phyloP scores from a whole-genome alignment of 2,329 filamentous ascomycete species.

The Amesomyces nigricolor region DNA sequence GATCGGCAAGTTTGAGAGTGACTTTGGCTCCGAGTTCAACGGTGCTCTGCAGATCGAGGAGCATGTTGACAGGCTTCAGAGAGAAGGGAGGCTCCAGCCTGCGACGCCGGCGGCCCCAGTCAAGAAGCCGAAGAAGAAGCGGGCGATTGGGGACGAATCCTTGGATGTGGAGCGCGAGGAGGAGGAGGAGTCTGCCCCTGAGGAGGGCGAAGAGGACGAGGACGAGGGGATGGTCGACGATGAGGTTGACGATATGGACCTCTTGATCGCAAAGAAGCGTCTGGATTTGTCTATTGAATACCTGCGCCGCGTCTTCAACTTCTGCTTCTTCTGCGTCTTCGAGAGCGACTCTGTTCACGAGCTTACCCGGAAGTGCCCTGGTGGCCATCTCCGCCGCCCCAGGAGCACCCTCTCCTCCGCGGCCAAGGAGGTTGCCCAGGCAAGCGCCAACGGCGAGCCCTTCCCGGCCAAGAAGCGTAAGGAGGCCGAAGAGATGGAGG shows the following conservation, averaged over 20 bases:
- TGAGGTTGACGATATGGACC: constrained; percentile 83
- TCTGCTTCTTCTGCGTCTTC: constrained; percentile 99
- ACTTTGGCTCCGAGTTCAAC: constrained; percentile 71
- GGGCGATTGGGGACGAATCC: constrained; percentile 54
- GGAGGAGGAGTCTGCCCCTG: constrained; percentile 52
- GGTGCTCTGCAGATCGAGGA: constrained; percentile 78
- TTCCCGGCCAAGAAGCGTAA: constrained; percentile 80
- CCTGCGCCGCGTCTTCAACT: constrained; percentile 91
- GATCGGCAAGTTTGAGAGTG: constrained; percentile 76
- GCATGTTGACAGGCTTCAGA: constrained; percentile 73
- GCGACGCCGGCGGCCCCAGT: constrained; percentile 46
- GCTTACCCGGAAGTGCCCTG: constrained; percentile 89
- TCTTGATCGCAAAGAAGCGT: constrained; percentile 91
- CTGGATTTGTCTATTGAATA: constrained; percentile 95
- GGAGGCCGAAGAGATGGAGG: constrained; percentile 56
- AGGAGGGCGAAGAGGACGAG: constrained; percentile 72
- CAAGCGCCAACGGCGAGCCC: constrained; percentile 73
- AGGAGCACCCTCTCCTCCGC: constrained; percentile 76
- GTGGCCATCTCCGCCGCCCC: constrained; percentile 91
- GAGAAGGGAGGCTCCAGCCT: constrained; percentile 70
- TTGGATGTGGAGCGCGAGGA: constrained; percentile 69
- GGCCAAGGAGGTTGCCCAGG: constrained; percentile 77
- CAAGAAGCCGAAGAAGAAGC: constrained; percentile 58
- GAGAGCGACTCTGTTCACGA: constrained; percentile 97
- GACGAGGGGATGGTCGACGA: constrained; percentile 75